Evolutionary conservation across 345 rosid genomes (phyloP), one percentile per base, ranked within the genome.

Genomic region (Eutrema heterophyllum): DNA sequence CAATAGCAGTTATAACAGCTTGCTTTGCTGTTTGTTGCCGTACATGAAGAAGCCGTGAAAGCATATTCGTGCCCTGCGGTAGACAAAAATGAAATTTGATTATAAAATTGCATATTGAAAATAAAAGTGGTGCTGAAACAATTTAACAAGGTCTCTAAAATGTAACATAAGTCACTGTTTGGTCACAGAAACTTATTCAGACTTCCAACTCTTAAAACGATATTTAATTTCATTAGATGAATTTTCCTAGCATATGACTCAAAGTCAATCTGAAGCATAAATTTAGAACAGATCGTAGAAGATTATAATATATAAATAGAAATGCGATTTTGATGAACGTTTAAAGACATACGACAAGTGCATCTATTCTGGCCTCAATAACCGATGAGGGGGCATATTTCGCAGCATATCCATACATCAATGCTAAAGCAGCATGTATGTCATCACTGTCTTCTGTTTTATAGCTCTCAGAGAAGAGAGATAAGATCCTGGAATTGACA

Each of bases 341-440:
- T 67, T 68, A 54, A 54, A 70, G 26, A 39, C 98, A 72, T 94
- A 94, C 98, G 77, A 94, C 85, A 73, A 94, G 95, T 43, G 97
- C 98, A 79, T 94, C 93, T 68, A 94, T 94, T 83, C 98, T 87
- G 76, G 97, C 98, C 84, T 94, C 97, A 80, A 94, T 94, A 73
- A 94, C 96, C 27, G 92, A 78, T 71, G 98, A 82, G 35, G 98
- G 97, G 41, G 98, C 98, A 85, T 94, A 94, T 86, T 89, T 89
- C 68, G 98, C 98, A 71, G 98, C 97, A 88, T 91, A 94, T 80
- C 98, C 98, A 75, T 94, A 94, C 98, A 94, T 94, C 83, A 94
- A 81, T 71, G 98, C 98, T 81, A 94, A 82, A 74, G 98, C 98
- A 79, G 98, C 98, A 79, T 94, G 96, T 83, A 94, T 90, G 81